Base-by-base conservation (phyloP, 2,329 filamentous ascomycete species). In the Pseudogymnoascus sp. region DNA sequence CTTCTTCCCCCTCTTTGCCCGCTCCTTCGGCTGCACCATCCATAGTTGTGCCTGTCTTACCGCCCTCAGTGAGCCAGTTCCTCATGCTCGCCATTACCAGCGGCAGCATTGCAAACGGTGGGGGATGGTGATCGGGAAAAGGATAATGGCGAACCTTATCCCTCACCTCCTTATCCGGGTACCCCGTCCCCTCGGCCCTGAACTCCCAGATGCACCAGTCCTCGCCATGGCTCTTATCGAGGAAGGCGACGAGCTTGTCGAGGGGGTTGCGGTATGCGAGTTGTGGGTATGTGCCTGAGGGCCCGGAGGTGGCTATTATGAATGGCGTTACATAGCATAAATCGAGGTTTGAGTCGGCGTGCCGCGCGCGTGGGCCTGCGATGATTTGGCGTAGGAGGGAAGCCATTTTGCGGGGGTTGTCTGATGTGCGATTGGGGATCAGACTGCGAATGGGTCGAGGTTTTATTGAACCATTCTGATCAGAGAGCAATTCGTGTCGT, bases 121-220 rank as follows among this genome's bases (percentile, higher is more conserved):
- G 94, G 3, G 94, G 94, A 72, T 99, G 94, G 71, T 99, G 94
- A 72, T 99, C 94, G 0, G 94, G 94, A 85, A 90, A 99, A 0
- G 94, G 94, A 70, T 92, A 97, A 75, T 99, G 94, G 65, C 88
- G 84, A 65, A 97, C 87, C 2, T 92, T 82, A 34, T 84, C 81
- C 72, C 96, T 91, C 1, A 99, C 93, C 62, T 92, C 89, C 16
- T 86, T 83, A 70, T 99, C 94, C 0, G 91, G 91, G 70, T 99
- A 99, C 1, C 94, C 94, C 0, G 94, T 97, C 4, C 94, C 94
- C 73, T 99, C 94, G 35, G 91, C 94, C 50, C 94, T 87, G 69
- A 99, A 99, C 75, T 99, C 94, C 91, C 93, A 99, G 69, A 99
- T 96, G 2, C 88, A 86, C 94, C 94, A 99, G 65, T 94, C 78